These are phyloP conservation scores for Talaromyces liani DNA, from an alignment of 495 filamentous ascomycete species.

Conservation along the genomic window DNA sequence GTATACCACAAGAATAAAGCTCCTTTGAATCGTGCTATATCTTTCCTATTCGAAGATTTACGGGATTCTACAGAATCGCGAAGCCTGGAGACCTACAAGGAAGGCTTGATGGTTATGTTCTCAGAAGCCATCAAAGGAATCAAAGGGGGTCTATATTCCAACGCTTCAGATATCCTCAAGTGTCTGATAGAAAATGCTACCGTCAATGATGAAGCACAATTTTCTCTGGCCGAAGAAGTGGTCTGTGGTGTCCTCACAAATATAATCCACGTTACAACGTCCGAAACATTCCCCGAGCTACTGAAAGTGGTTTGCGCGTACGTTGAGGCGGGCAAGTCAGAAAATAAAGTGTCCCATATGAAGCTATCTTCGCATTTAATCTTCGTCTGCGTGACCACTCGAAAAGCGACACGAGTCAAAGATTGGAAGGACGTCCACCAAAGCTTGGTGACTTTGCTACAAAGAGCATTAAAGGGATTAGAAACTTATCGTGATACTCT, in stretches of 20 bases:
- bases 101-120: slow-evolving; percentile 86
- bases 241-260: slow-evolving; percentile 67
- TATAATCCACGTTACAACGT: slow-evolving; percentile 71
- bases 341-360: slow-evolving; percentile 31
- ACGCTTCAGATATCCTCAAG: slow-evolving; percentile 60
- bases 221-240: slow-evolving; percentile 50
- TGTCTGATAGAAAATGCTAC: slow-evolving; percentile 49
- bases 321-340: slow-evolving; percentile 27
- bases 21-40: slow-evolving; percentile 60
- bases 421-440: slow-evolving; percentile 64
- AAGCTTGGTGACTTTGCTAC: slow-evolving; percentile 47
- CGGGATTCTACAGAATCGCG: slow-evolving; percentile 44
- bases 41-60: slow-evolving; percentile 62
- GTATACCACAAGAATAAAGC: slow-evolving; percentile 60
- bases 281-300: slow-evolving; percentile 55
- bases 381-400: slow-evolving; percentile 60
- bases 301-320: slow-evolving; percentile 50
- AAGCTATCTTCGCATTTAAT: slow-evolving; percentile 53
- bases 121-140: slow-evolving; percentile 81
- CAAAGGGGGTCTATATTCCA: slow-evolving; percentile 72
- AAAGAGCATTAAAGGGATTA: slow-evolving; percentile 29
- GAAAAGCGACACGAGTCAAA: slow-evolving; percentile 66
- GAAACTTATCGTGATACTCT: slow-evolving; percentile 35
- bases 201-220: slow-evolving; percentile 39
- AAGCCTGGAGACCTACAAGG: slow-evolving; percentile 51